A percentile compares a stretch with the other conserved stretches of the same genome.
These are phyloP conservation scores for Fusarium marasasianum DNA, from an alignment of 2,329 filamentous ascomycete species.

Conservation along the genomic window DNA sequence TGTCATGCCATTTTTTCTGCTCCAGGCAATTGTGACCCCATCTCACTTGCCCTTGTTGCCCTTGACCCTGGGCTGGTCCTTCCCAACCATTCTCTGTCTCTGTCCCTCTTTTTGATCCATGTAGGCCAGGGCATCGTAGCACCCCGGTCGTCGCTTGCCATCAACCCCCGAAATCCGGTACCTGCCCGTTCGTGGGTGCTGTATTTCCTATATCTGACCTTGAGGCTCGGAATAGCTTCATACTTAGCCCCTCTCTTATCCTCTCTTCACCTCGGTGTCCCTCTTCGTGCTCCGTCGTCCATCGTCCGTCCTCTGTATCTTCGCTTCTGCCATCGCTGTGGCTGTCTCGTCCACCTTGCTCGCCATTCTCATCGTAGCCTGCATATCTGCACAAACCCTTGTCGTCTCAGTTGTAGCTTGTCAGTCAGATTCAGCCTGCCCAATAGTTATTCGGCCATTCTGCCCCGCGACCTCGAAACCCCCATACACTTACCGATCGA, in stretches of 20 bases:
- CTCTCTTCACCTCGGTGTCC: slow-evolving; percentile 24
- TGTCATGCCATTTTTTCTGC: slow-evolving; percentile 49
- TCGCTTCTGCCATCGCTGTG: slow-evolving; percentile 2
- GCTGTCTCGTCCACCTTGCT: slow-evolving; percentile 9
- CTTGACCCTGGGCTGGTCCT: slow-evolving; percentile 20
- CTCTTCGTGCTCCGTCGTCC: slow-evolving; percentile 18
- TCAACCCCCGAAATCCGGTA: slow-evolving; percentile 34
- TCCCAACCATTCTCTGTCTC: slow-evolving; percentile 18
- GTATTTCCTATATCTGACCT: slow-evolving; percentile 39
- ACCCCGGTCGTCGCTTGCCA: slow-evolving; percentile 38
- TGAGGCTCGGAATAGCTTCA: slow-evolving; percentile 45
- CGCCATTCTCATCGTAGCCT: slow-evolving; percentile 23
- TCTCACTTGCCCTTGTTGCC: slow-evolving; percentile 29
- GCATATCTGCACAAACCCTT: slow-evolving; percentile 20
- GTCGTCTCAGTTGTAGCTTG: slow-evolving; percentile 26
- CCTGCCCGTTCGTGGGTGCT: slow-evolving; percentile 32
- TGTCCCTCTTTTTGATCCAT: slow-evolving; percentile 16
- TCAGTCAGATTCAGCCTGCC: slow-evolving; percentile 24
- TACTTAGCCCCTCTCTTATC: slow-evolving; percentile 23
- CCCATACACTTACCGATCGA: slow-evolving; percentile 21
- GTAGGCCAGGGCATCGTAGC: slow-evolving; percentile 11
- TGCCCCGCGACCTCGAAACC: slow-evolving; percentile 31
- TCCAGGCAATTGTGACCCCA: slow-evolving; percentile 37
- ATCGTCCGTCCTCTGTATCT: slow-evolving; percentile 8
- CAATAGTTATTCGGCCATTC: slow-evolving; percentile 21